Percentiles rank a stretch among this genome's conserved stretches.
phyloP scores from a whole-genome alignment of 1,284 basidiomycete species.

The Chalciporus sp. region DNA sequence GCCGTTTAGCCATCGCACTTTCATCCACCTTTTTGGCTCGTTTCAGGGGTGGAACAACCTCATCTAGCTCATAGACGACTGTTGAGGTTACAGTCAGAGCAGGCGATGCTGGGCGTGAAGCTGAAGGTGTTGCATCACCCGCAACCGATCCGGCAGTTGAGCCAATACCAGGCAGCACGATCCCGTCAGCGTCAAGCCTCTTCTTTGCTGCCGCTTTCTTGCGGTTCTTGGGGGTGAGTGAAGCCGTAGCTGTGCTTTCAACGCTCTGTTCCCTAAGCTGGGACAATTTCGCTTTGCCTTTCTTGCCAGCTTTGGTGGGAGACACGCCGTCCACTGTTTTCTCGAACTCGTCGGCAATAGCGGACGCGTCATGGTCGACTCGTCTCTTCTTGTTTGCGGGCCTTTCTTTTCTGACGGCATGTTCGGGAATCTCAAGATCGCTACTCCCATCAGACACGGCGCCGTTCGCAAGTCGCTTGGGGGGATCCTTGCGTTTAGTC shows the following conservation, averaged over 20 bases:
- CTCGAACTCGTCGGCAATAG: slow-evolving; percentile 46
- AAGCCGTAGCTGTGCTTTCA: slow-evolving; percentile 40
- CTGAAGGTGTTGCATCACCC: slow-evolving; percentile 57
- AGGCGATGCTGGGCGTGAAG: slow-evolving; percentile 66
- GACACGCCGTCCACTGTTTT: slow-evolving; percentile 37
- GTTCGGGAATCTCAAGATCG: slow-evolving; percentile 45
- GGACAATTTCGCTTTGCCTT: slow-evolving; percentile 46
- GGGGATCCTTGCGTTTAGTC: slow-evolving; percentile 41
- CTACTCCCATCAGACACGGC: slow-evolving; percentile 57
- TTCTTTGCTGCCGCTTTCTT: slow-evolving; percentile 44
- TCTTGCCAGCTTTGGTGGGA: slow-evolving; percentile 29
- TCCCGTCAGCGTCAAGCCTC: slow-evolving; percentile 48
- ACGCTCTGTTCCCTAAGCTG: slow-evolving; percentile 45
- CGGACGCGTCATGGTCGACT: slow-evolving; percentile 39
- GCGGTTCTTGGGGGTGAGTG: slow-evolving; percentile 41
- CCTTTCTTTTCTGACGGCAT: slow-evolving; percentile 26
- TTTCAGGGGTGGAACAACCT: slow-evolving; percentile 65
- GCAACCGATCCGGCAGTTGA: slow-evolving; percentile 60
- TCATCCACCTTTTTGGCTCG: slow-evolving; percentile 78
- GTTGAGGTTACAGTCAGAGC: slow-evolving; percentile 52
- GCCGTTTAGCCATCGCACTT: slow-evolving; percentile 66
- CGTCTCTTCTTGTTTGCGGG: slow-evolving; percentile 55
- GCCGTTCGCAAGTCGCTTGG: slow-evolving; percentile 51
- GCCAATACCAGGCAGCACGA: slow-evolving; percentile 52
- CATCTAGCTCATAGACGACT: slow-evolving; percentile 72